Conservation (phyloP, 163 green algal genomes). For the Dunaliella salina region DNA sequence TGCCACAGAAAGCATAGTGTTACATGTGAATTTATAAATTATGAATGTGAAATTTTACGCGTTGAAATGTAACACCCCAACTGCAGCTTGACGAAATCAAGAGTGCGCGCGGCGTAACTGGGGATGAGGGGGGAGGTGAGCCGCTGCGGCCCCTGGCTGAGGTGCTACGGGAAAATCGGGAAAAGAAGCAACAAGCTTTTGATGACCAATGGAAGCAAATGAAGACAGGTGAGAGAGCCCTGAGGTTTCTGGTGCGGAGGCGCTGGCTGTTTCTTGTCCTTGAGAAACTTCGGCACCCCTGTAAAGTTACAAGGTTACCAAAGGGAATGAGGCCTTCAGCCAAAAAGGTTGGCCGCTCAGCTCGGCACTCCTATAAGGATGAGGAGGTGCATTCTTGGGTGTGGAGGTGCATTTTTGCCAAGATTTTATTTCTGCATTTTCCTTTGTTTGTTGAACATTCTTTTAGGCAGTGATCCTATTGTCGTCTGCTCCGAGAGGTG, state of each 20-base stretch:
- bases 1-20: too few species aligned
- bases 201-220: constrained; percentile 75
- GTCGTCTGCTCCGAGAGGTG: too few species aligned
- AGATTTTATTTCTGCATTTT: too few species aligned
- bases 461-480: too few species aligned
- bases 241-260: background rate
- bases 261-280: background rate
- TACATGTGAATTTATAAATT: too few species aligned
- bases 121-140: constrained; percentile 53
- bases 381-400: too few species aligned
- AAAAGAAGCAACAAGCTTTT: constrained; percentile 75
- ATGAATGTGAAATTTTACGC: too few species aligned
- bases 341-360: too few species aligned
- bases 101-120: constrained; percentile 29
- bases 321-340: too few species aligned
- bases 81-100: constrained; percentile 65
- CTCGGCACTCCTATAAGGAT: too few species aligned
- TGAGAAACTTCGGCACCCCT: background rate
- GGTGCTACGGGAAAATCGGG: constrained; percentile 68
- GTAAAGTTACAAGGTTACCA: background rate
- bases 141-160: constrained; percentile 68
- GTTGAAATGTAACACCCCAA: too few species aligned
- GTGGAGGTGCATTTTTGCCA: background rate
- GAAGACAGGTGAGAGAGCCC: constrained; percentile 54
- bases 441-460: too few species aligned